Evolutionary conservation across 371 early-diverging fungal genomes (phyloP).

Genomic region (Rhizopus stolonifer): DNA sequence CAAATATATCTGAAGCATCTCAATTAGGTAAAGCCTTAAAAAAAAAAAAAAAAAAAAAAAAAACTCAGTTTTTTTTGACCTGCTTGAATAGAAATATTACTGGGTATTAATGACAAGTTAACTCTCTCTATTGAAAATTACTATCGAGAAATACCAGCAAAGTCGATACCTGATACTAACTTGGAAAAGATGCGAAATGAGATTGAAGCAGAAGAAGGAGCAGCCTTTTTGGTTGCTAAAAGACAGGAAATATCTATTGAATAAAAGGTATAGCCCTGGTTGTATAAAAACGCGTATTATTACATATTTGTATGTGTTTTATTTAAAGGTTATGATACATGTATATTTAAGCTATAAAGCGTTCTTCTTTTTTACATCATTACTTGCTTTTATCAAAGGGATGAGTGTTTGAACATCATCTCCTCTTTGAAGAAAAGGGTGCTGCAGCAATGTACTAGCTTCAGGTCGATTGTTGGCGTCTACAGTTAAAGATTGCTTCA

Average conservation of each 20-base stretch:
- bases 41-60: background rate
- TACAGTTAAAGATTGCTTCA: conserved; percentile 68
- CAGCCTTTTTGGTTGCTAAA: conserved; percentile 31
- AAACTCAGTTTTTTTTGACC: background rate
- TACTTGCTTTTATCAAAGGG: conserved; percentile 91
- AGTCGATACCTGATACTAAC: background rate
- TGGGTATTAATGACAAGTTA: conserved; percentile 41
- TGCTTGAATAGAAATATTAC: conserved; percentile 23
- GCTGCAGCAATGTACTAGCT: conserved; percentile 44
- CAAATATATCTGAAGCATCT: conserved; percentile 29
- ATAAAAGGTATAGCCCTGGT: background rate
- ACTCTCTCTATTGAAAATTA: conserved; percentile 25
- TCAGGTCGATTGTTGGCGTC: conserved; percentile 48
- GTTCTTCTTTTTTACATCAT: conserved; percentile 43
- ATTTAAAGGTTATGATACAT: background rate
- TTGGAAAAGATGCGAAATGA: conserved; percentile 41
- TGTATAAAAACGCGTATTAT: background rate
- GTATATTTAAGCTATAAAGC: background rate
- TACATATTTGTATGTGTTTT: background rate
- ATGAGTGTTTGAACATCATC: conserved; percentile 79
- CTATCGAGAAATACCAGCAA: conserved; percentile 14
- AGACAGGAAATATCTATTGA: conserved; percentile 1
- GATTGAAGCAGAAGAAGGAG: conserved; percentile 48
- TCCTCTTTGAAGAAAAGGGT: conserved; percentile 87
- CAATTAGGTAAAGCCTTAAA: conserved; percentile 37